phyloP scores from a whole-genome alignment of 2,329 filamentous ascomycete genomes.

The Fusarium hostae region DNA sequence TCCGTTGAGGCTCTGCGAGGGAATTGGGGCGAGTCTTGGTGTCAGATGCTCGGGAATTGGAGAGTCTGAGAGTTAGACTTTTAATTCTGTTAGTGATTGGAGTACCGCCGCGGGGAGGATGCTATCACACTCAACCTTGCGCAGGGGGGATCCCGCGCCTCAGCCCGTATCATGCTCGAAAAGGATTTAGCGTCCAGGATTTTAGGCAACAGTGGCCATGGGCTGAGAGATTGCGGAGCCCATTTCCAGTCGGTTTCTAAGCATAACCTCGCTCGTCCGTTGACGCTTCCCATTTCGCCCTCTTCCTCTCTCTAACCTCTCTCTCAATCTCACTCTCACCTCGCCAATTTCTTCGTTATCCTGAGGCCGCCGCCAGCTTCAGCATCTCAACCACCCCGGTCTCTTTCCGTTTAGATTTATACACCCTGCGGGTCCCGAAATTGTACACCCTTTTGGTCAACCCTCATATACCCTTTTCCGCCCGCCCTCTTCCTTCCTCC shows the following conservation, averaged over 20 bases:
- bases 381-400: conserved; percentile 8
- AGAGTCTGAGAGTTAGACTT: neutral
- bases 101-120: neutral
- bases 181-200: neutral
- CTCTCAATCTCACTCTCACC: conserved; percentile 6
- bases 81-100: conserved; percentile 4
- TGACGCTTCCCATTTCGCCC: conserved; percentile 22
- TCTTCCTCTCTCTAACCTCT: conserved; percentile 26
- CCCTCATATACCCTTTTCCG: conserved; percentile 45
- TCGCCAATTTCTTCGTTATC: conserved; percentile 7
- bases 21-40: neutral
- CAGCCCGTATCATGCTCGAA: conserved; percentile 42
- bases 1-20: conserved; percentile 34
- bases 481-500: conserved; percentile 38
- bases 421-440: conserved; percentile 23
- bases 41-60: neutral
- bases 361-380: conserved; percentile 39
- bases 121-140: conserved; percentile 26
- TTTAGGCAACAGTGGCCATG: conserved; percentile 50
- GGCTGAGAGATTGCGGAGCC: conserved; percentile 42
- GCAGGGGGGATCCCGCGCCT: conserved; percentile 43
- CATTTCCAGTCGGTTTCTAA: conserved; percentile 43
- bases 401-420: conserved; percentile 8
- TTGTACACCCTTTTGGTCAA: conserved; percentile 24
- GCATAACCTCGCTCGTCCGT: conserved; percentile 39